A percentile compares a stretch with the other conserved stretches of the same genome.
Evolutionary conservation across 768 basidiomycete species (phyloP).

Genomic region (Leccinum uliginosum): DNA sequence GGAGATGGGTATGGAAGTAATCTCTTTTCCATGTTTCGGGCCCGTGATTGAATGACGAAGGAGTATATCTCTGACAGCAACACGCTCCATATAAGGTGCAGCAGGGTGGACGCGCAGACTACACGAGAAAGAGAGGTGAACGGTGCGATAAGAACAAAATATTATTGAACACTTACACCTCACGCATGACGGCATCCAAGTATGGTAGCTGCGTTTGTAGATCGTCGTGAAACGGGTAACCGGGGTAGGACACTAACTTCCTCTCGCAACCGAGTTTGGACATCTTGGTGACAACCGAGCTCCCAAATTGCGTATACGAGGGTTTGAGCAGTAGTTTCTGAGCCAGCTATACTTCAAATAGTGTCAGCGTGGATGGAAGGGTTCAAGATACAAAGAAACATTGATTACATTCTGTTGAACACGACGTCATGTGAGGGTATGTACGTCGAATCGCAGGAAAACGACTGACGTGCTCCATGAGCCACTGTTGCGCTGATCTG

Average conservation of each 20-base stretch:
- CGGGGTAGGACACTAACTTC: neutral
- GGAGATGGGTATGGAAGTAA: conserved; percentile 1
- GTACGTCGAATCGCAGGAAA: no score
- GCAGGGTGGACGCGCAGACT: conserved; percentile 4
- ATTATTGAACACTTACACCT: conserved; percentile 1
- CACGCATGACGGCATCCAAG: conserved; percentile 4
- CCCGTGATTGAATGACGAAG: conserved; percentile 3
- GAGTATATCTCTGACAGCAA: conserved; percentile 1
- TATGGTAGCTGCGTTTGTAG: conserved; percentile 5
- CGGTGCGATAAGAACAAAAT: neutral
- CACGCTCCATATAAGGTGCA: conserved; percentile 1
- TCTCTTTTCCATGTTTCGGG: neutral
- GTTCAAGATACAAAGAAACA: neutral
- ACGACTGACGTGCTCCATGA: conserved; percentile 6
- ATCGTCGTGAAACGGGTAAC: conserved; percentile 4
- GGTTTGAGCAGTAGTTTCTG: conserved; percentile 5
- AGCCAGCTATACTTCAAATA: conserved; percentile 3
- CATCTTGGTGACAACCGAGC: conserved; percentile 1
- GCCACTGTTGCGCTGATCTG: no score
- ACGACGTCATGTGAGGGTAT: neutral
- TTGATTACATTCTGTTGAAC: conserved; percentile 5
- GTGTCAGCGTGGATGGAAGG: neutral
- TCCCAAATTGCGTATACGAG: conserved; percentile 8
- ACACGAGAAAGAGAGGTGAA: neutral
- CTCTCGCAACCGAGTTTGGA: neutral